A percentile compares a stretch with the other conserved stretches of the same genome.
Conservation (phyloP, 2,329 filamentous ascomycete genomes). For the Ceratocystis colombiana region DNA sequence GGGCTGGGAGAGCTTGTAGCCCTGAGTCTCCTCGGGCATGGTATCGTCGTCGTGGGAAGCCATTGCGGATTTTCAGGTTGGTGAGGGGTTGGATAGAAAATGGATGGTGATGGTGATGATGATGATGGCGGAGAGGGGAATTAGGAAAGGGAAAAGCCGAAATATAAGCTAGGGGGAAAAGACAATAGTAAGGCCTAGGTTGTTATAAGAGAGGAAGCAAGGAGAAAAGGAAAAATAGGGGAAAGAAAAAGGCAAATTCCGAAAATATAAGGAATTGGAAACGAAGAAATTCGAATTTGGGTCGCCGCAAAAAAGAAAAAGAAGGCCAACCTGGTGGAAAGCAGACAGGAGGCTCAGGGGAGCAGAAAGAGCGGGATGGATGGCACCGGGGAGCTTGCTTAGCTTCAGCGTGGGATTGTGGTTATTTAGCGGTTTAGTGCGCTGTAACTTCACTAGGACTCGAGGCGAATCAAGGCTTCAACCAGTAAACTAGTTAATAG, state of each 20-base stretch:
- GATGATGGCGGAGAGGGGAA: not conserved
- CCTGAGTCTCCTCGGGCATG: constrained; percentile 76
- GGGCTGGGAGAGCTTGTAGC: constrained; percentile 92
- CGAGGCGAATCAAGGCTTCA: no score
- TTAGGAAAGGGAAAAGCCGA: no score
- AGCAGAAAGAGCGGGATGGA: constrained; percentile 19
- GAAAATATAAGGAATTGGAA: constrained; percentile 13
- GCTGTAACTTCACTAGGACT: no score
- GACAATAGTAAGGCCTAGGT: not conserved
- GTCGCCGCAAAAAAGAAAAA: not conserved
- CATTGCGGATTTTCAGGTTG: constrained; percentile 38
- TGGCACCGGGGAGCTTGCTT: not conserved
- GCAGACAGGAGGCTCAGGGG: constrained; percentile 10
- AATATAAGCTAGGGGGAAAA: not conserved
- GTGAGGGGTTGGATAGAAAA: constrained; percentile 4
- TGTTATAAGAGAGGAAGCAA: not conserved
- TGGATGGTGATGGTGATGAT: not conserved
- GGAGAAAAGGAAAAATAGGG: constrained; percentile 10
- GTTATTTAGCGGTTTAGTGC: no score
- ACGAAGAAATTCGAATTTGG: constrained; percentile 7
- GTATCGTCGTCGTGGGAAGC: constrained; percentile 67
- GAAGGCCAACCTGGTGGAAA: constrained; percentile 20
- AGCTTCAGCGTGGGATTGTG: not conserved
- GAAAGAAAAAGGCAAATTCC: constrained; percentile 16
- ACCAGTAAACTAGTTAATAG: no score